Conservation (phyloP, 2,329 filamentous ascomycete species). For the Penicillium brasilianum region DNA sequence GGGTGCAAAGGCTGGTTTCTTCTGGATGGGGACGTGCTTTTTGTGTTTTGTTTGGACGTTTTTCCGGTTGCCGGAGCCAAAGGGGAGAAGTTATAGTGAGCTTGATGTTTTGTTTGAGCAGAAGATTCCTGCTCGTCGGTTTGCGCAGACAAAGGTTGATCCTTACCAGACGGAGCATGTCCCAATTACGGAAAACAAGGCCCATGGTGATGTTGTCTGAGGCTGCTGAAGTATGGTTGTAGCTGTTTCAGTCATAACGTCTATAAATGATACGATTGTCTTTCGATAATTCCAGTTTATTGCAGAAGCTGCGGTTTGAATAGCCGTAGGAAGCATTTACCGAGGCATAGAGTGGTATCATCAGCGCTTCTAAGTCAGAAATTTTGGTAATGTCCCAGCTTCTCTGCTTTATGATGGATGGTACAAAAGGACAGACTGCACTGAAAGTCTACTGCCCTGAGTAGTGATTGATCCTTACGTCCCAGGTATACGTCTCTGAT, state of each 20-base stretch:
- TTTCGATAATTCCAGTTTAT: background rate
- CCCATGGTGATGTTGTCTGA: background rate
- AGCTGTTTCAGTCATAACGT: background rate
- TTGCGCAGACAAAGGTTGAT: background rate
- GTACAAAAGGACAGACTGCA: too few relatives aligned
- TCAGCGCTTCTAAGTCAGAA: background rate
- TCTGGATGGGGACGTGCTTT: constrained; percentile 20
- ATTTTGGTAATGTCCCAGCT: background rate
- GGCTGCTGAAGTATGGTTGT: background rate
- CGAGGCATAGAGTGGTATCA: background rate
- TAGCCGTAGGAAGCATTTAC: background rate
- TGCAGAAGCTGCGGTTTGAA: background rate
- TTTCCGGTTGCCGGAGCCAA: constrained; percentile 52
- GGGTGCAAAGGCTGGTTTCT: constrained; percentile 1
- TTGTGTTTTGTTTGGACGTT: constrained; percentile 48
- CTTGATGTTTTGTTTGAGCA: constrained; percentile 43
- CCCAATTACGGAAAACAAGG: background rate
- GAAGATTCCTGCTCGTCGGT: background rate
- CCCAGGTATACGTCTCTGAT: too few relatives aligned
- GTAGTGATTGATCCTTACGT: too few relatives aligned
- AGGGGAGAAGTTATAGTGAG: constrained; percentile 48
- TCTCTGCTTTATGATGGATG: too few relatives aligned
- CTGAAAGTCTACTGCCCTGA: too few relatives aligned
- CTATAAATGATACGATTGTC: background rate
- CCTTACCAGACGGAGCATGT: background rate